Conservation (phyloP, 1,139 yeast species). For the Chernovozyma sophiae-reginae region DNA sequence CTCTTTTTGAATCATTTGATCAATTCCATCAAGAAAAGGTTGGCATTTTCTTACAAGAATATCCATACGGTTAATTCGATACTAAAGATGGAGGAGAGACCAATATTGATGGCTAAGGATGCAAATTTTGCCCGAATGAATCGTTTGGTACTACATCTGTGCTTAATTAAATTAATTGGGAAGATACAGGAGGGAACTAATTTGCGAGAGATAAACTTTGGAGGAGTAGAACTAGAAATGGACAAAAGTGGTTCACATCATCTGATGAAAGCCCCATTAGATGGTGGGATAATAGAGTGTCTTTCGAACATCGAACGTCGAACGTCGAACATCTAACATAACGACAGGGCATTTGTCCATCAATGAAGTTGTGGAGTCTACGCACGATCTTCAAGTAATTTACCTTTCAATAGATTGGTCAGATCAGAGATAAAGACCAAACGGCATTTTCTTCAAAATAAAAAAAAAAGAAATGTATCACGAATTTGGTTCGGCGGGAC, state of each 20-base stretch:
- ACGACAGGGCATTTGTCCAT: too few relatives aligned
- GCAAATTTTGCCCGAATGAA: background rate
- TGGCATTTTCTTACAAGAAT: slow-evolving; percentile 17
- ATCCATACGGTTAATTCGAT: slow-evolving; percentile 20
- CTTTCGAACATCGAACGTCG: too few relatives aligned
- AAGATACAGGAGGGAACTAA: background rate
- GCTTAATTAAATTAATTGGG: background rate
- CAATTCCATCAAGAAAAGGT: slow-evolving; percentile 18
- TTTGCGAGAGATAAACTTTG: background rate
- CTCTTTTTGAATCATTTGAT: slow-evolving; percentile 18
- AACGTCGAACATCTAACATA: too few relatives aligned
- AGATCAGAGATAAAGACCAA: too few relatives aligned
- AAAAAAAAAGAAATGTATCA: too few relatives aligned
- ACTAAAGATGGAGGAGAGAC: slow-evolving; percentile 17
- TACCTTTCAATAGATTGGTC: too few relatives aligned
- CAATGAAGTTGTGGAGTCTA: too few relatives aligned
- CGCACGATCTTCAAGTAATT: too few relatives aligned
- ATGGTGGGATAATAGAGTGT: too few relatives aligned
- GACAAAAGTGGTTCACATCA: background rate
- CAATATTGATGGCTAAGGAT: slow-evolving; percentile 8
- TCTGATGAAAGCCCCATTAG: background rate
- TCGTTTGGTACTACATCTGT: slow-evolving; percentile 3
- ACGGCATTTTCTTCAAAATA: too few relatives aligned
- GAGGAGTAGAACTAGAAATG: background rate
- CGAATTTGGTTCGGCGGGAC: background rate